Conservation (phyloP, 2,329 filamentous ascomycete genomes). For the Phoma sp. region DNA sequence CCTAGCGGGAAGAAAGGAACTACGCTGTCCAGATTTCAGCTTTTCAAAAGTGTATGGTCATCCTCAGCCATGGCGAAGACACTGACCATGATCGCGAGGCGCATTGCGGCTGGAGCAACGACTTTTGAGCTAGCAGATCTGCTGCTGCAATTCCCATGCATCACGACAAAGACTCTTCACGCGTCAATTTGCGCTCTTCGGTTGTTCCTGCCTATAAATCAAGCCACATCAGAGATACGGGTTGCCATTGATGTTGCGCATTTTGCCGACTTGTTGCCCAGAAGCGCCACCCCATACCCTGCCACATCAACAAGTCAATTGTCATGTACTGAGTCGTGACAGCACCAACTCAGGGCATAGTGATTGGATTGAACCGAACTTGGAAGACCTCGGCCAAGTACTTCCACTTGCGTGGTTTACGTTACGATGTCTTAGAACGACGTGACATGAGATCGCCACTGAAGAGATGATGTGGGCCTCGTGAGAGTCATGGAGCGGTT, state of each 20-base stretch:
- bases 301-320: background rate
- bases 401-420: background rate
- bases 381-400: background rate
- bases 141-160: background rate
- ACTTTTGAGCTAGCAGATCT: background rate
- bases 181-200: conserved; percentile 1
- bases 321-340: background rate
- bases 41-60: background rate
- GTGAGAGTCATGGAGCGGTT: conserved; percentile 7
- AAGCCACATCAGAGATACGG: conserved; percentile 1
- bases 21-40: background rate
- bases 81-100: too few relatives aligned
- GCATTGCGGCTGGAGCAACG: background rate
- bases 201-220: background rate
- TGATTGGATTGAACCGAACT: background rate
- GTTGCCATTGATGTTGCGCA: conserved; percentile 3
- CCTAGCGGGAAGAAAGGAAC: background rate
- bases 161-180: background rate
- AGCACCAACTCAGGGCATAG: background rate
- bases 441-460: background rate
- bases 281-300: background rate
- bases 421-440: background rate
- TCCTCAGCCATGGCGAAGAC: background rate
- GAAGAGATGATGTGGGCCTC: background rate
- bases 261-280: background rate